phyloP scores from a whole-genome alignment of 208 protist species.

The Leishmania aethiopica region DNA sequence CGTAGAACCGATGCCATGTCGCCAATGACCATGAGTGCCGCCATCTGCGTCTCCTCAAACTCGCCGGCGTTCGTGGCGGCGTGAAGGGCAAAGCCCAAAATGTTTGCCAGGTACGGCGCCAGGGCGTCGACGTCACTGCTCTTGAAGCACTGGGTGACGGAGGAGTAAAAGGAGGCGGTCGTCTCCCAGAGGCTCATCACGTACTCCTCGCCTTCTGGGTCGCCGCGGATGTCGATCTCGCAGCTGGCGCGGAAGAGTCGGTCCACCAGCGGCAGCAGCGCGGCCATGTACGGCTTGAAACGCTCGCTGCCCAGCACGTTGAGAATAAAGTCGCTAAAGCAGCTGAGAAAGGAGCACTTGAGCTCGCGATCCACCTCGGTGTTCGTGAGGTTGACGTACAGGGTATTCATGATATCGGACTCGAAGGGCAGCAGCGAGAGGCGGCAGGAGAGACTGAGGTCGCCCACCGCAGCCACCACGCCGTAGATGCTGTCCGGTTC shows the following conservation, averaged over 20 bases:
- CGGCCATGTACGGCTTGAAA: conserved; percentile 89
- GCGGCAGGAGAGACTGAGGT: conserved; percentile 91
- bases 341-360: conserved; percentile 94
- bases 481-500: conserved; percentile 80
- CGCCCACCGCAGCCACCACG: conserved; percentile 93
- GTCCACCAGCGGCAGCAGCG: conserved; percentile 82
- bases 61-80: conserved; percentile 45
- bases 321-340: conserved; percentile 96
- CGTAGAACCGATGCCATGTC: conserved; percentile 85
- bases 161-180: conserved; percentile 71
- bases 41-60: conserved; percentile 61
- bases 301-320: conserved; percentile 81
- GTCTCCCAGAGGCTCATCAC: conserved; percentile 83
- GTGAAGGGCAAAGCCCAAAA: conserved; percentile 77
- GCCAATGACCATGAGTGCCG: conserved; percentile 74
- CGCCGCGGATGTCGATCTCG: conserved; percentile 63
- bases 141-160: conserved; percentile 84
- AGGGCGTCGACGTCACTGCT: conserved; percentile 39
- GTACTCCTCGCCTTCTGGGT: conserved; percentile 81
- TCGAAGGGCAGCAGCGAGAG: conserved; percentile 72
- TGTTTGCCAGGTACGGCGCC: conserved; percentile 63
- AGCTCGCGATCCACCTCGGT: conserved; percentile 85
- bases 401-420: conserved; percentile 75
- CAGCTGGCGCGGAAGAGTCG: conserved; percentile 67
- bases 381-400: conserved; percentile 82